phyloP scores from a whole-genome alignment of 495 filamentous ascomycete species.

The Xylaria intraflava region DNA sequence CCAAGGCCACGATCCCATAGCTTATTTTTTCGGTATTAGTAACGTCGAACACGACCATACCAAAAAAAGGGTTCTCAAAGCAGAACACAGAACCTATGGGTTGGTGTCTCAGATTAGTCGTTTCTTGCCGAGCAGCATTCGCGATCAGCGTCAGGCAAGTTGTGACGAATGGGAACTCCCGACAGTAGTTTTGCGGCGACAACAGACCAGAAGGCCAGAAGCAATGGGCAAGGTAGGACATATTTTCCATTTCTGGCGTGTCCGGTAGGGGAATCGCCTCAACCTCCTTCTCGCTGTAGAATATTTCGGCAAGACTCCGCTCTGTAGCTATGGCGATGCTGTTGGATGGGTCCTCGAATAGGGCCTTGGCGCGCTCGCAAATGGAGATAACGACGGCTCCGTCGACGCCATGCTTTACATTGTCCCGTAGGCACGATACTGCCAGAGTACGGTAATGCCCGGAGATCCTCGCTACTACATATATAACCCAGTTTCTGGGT shows the following conservation, averaged over 20 bases:
- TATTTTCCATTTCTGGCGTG: neutral
- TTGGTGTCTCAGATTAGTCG: neutral
- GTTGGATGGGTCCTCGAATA: neutral
- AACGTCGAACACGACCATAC: conserved; percentile 1
- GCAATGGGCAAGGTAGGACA: no score
- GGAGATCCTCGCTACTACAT: neutral
- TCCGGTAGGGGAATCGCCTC: neutral
- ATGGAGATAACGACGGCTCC: neutral
- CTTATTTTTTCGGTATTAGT: neutral
- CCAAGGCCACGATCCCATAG: neutral
- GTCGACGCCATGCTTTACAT: neutral
- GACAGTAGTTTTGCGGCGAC: neutral
- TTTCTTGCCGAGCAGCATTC: neutral
- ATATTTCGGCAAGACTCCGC: neutral
- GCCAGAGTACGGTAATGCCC: neutral
- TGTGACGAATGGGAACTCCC: neutral
- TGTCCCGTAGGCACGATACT: neutral
- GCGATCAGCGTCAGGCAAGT: neutral
- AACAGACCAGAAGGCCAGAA: neutral
- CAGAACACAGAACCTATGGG: neutral
- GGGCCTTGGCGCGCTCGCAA: neutral
- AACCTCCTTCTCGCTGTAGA: neutral
- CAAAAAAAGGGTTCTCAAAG: neutral
- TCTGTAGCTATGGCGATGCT: neutral
- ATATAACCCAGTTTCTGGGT: neutral